Base-by-base conservation (phyloP, 179 eudicot species). In the Amaranthus tricolor region DNA sequence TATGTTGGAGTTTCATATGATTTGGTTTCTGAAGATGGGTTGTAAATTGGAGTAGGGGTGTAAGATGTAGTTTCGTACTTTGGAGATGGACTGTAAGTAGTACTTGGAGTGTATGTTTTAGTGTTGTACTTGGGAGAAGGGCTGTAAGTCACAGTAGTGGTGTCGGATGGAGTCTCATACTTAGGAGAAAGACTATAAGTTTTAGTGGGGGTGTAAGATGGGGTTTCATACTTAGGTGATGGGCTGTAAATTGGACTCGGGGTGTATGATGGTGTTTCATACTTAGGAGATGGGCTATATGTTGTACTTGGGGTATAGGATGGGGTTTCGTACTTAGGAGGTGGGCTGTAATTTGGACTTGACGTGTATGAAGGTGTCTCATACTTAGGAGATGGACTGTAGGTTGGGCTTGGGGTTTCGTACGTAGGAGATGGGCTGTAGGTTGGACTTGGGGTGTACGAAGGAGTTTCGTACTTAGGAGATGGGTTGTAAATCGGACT, bases 331-430 rank as follows among this genome's bases (percentile, higher is more conserved):
- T 69, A 69, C 13, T 53, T 69, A 4, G 72, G 72, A 21, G 73
- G 14, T 0, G 61, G 61, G 8, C 3, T 54, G 24, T 69, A 69
- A 7, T n/a, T 8, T 13, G 73, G 19, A 19, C 45, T 5, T 51
- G 71, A 47, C 9, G 71, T 66, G 54, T 66, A 31, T 14, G 72
- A 68, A 14, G 72, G 72, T 5, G 60, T 69, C 9, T 69, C 72
- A 17, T 49, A 66, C 10, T 14, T 48, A 3, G 70, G 54, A 47
- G 54, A 45, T 48, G 55, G 69, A 10, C n/a, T 66, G 54, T 66
- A 66, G 9, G n/a, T 15, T 48, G 70, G 54, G 1, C 21, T 47
- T 17, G 70, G 60, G 31, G 19, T 66, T 13, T 66, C 54, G 1
- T 66, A 20, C 11, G 2, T 20, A 19, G 71, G 44, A 5, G 71